These are phyloP conservation scores for Coniochaeta ligniaria DNA, from an alignment of 2,329 filamentous ascomycete genomes.

Conservation along the genomic window DNA sequence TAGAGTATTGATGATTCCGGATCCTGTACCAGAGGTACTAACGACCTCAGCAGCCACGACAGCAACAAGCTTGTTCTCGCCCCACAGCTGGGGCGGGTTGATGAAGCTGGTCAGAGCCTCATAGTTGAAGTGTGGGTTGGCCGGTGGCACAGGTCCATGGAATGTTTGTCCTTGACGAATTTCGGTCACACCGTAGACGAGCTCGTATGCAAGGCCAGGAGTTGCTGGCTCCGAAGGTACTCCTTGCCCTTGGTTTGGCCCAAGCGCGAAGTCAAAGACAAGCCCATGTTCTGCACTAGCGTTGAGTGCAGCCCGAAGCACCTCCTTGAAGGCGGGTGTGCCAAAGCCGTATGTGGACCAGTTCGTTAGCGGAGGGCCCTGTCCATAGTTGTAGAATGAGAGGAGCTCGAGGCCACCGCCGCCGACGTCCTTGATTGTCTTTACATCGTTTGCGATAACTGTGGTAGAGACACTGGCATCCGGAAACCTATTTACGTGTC, in stretches of 20 bases:
- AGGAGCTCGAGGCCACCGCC: constrained; percentile 19
- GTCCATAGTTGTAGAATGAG: constrained; percentile 18
- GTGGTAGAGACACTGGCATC: constrained; percentile 13
- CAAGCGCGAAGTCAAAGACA: constrained; percentile 15
- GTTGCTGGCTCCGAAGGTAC: constrained; percentile 13
- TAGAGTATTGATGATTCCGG: constrained; percentile 2
- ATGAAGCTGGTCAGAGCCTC: constrained; percentile 10
- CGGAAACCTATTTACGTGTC: constrained; percentile 12
- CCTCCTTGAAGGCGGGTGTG: constrained; percentile 16
- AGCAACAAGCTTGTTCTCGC: constrained; percentile 12
- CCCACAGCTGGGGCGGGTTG: constrained; percentile 13
- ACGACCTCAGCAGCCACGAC: constrained; percentile 11
- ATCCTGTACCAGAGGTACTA: neutral
- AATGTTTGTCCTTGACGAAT: constrained; percentile 2
- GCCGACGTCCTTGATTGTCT: constrained; percentile 7
- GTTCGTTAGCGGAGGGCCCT: constrained; percentile 12
- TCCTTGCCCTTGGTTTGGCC: constrained; percentile 14
- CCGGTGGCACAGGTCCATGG: constrained; percentile 6
- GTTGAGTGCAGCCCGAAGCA: constrained; percentile 11
- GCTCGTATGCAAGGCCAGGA: constrained; percentile 11
- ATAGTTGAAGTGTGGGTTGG: constrained; percentile 10
- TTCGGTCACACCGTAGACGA: constrained; percentile 9
- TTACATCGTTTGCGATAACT: constrained; percentile 12
- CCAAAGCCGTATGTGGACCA: constrained; percentile 33
- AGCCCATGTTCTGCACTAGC: constrained; percentile 7